Evolutionary conservation across 108 stramenopile species (phyloP).

Genomic region (Fragilaria radians): DNA sequence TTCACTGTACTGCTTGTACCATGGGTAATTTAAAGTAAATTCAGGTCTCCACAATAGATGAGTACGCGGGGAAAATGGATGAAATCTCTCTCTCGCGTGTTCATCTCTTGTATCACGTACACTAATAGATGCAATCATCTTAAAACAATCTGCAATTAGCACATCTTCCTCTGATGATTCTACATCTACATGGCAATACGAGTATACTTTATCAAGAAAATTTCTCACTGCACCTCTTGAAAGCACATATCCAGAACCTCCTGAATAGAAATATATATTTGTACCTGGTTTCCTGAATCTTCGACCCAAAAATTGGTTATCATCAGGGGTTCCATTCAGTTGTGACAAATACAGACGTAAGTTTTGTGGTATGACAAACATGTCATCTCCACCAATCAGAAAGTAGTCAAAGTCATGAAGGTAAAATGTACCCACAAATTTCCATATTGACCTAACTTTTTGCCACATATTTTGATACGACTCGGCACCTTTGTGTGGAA

Average conservation of each 20-base stretch:
- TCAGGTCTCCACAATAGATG: constrained; percentile 43
- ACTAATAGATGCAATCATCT: constrained; percentile 21
- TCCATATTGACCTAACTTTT: constrained; percentile 75
- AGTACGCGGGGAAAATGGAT: constrained; percentile 65
- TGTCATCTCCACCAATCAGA: constrained; percentile 89
- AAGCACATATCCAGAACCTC: constrained; percentile 86
- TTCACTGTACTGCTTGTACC: constrained; percentile 61
- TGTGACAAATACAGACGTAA: constrained; percentile 57
- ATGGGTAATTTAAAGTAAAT: constrained; percentile 23
- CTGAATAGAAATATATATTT: constrained; percentile 71
- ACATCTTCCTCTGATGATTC: constrained; percentile 63
- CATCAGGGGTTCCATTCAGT: constrained; percentile 22
- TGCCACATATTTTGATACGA: constrained; percentile 72
- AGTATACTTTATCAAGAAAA: constrained; percentile 16
- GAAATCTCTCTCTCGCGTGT: constrained; percentile 63
- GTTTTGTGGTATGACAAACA: constrained; percentile 87
- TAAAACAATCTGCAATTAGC: constrained; percentile 40
- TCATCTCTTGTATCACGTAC: constrained; percentile 59
- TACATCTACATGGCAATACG: constrained; percentile 31
- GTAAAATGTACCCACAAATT: constrained; percentile 78
- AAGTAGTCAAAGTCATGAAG: constrained; percentile 86
- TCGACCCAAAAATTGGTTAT: constrained; percentile 69
- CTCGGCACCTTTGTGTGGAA: constrained; percentile 59
- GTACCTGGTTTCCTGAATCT: constrained; percentile 32
- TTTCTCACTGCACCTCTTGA: constrained; percentile 50